Percentiles rank a stretch among this genome's conserved stretches.
Evolutionary conservation across 1,139 yeast species (phyloP).

Genomic region (Debaryomyces robertsiae): DNA sequence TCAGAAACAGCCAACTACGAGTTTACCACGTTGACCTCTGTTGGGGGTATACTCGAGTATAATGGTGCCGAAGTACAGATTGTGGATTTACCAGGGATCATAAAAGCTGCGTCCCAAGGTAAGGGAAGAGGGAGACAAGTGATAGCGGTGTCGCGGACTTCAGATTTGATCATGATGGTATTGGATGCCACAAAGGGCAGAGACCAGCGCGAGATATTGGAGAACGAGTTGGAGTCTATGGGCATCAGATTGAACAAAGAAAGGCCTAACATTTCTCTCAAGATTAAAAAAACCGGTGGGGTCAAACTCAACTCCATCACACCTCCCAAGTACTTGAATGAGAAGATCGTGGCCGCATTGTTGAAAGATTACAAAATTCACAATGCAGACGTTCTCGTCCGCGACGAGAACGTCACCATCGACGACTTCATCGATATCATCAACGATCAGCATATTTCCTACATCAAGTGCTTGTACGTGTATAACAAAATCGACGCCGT

Average conservation of each 20-base stretch:
- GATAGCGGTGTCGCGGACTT: constrained; percentile 92
- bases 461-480: constrained; percentile 88
- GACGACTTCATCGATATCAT: constrained; percentile 94
- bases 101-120: constrained; percentile 95
- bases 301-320: constrained; percentile 77
- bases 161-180: constrained; percentile 90
- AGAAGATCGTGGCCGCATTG: constrained; percentile 73
- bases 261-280: constrained; percentile 80
- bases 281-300: constrained; percentile 87
- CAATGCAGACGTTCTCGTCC: constrained; percentile 87
- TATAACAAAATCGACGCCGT: constrained; percentile 96
- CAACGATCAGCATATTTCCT: constrained; percentile 82
- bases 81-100: constrained; percentile 95
- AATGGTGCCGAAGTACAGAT: constrained; percentile 97
- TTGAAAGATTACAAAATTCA: constrained; percentile 87
- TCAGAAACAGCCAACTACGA: constrained; percentile 95
- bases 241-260: constrained; percentile 86
- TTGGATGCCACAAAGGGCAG: constrained; percentile 93
- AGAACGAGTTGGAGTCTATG: constrained; percentile 87
- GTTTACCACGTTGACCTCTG: constrained; percentile 94
- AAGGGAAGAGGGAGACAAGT: constrained; percentile 98
- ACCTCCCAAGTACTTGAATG: constrained; percentile 82
- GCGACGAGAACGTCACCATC: constrained; percentile 87
- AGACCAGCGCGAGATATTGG: constrained; percentile 84
- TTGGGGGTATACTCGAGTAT: constrained; percentile 91